These are phyloP conservation scores for Meira miltonrushii DNA, from an alignment of 1,284 basidiomycete species.

Conservation along the genomic window DNA sequence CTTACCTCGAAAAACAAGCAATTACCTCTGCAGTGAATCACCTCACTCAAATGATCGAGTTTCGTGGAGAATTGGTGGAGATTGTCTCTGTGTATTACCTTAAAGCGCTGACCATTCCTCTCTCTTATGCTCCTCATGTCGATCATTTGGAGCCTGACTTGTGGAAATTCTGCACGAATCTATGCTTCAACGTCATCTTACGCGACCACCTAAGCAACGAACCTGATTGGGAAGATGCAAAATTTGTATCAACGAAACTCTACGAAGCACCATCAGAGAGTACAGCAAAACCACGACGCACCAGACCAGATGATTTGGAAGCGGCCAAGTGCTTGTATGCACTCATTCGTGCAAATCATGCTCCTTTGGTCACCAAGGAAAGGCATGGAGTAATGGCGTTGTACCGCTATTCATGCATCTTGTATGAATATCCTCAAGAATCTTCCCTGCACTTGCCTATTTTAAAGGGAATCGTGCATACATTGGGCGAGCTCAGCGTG, in stretches of 20 bases:
- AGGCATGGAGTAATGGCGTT: slow-evolving; percentile 24
- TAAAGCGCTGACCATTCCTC: slow-evolving; percentile 66
- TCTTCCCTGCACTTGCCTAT: slow-evolving; percentile 32
- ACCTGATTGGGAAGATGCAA: not conserved
- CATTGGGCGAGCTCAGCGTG: slow-evolving; percentile 30
- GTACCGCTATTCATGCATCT: slow-evolving; percentile 26
- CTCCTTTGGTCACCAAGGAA: slow-evolving; percentile 21
- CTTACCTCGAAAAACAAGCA: slow-evolving; percentile 60
- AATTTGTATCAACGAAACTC: not conserved
- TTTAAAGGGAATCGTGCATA: slow-evolving; percentile 24
- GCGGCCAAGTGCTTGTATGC: slow-evolving; percentile 25
- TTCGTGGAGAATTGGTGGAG: slow-evolving; percentile 60
- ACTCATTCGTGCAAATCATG: slow-evolving; percentile 22
- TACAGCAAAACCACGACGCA: not conserved
- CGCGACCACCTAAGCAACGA: slow-evolving; percentile 19
- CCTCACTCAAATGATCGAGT: slow-evolving; percentile 63
- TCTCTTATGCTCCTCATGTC: slow-evolving; percentile 69
- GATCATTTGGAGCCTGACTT: slow-evolving; percentile 64
- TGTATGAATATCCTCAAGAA: slow-evolving; percentile 21
- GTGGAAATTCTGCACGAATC: slow-evolving; percentile 67
- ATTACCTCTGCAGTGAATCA: slow-evolving; percentile 64
- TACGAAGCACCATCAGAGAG: not conserved
- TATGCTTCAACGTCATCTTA: slow-evolving; percentile 60
- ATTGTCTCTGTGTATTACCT: slow-evolving; percentile 73
- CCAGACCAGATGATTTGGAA: slow-evolving; percentile 28